A percentile compares a stretch with the other conserved stretches of the same genome.
These are phyloP conservation scores for Tephrocybe sp. DNA, from an alignment of 768 basidiomycete species.

Conservation along the genomic window DNA sequence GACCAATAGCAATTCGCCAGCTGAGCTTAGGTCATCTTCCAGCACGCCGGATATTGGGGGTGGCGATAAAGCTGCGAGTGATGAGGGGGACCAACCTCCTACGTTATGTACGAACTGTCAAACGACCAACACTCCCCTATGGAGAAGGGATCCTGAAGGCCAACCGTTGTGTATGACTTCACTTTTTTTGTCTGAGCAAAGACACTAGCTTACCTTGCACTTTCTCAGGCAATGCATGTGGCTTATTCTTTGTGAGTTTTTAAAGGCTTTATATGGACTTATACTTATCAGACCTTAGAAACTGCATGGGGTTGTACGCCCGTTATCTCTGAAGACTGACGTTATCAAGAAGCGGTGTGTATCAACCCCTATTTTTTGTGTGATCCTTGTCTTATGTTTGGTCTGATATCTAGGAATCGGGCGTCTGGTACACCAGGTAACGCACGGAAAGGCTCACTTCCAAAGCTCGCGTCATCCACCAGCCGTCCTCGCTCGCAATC, in stretches of 20 bases:
- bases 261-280: slow-evolving; percentile 4
- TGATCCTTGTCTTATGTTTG: background rate
- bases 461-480: slow-evolving; percentile 75
- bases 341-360: slow-evolving; percentile 92
- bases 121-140: slow-evolving; percentile 92
- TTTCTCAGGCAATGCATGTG: slow-evolving; percentile 79
- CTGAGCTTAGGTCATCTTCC: slow-evolving; percentile 50
- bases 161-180: slow-evolving; percentile 77
- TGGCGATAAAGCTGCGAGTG: slow-evolving; percentile 42
- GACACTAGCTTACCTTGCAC: slow-evolving; percentile 15
- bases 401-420: slow-evolving; percentile 54
- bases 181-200: background rate
- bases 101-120: slow-evolving; percentile 94
- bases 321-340: slow-evolving; percentile 93
- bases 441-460: slow-evolving; percentile 63
- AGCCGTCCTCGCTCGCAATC: slow-evolving; percentile 75
- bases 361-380: slow-evolving; percentile 5
- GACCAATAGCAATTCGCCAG: slow-evolving; percentile 22
- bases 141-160: slow-evolving; percentile 91
- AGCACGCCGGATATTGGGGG: slow-evolving; percentile 64
- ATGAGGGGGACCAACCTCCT: slow-evolving; percentile 68
- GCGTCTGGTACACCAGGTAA: slow-evolving; percentile 72
- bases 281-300: slow-evolving; percentile 50
- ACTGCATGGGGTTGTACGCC: slow-evolving; percentile 93
- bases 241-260: slow-evolving; percentile 81